Percentiles rank a stretch among this genome's conserved stretches.
Conservation (phyloP, 768 basidiomycete species). For the Gloeopeniophorella convolvens region DNA sequence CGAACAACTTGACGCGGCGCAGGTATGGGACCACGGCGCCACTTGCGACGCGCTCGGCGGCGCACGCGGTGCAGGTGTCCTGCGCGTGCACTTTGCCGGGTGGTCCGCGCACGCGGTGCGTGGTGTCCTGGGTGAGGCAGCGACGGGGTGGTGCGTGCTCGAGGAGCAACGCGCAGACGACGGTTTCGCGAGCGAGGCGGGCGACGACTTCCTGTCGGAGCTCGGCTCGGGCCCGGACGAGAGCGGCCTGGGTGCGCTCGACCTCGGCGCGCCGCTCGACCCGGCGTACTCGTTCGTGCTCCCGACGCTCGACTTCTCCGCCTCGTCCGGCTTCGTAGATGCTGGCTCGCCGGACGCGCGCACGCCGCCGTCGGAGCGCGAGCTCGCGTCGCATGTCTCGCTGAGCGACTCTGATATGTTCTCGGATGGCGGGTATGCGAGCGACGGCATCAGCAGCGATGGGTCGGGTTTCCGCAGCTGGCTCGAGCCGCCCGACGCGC, state of each 20-base stretch:
- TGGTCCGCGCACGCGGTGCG: conserved; percentile 66
- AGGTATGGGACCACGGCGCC: conserved; percentile 61
- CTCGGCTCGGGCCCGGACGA: conserved; percentile 6
- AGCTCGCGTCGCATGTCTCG: conserved; percentile 3
- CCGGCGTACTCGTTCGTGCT: conserved; percentile 64
- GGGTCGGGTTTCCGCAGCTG: conserved; percentile 20
- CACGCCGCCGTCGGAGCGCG: conserved; percentile 2
- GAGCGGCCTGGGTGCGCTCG: conserved; percentile 5
- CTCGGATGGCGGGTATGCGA: conserved; percentile 1
- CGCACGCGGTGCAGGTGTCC: conserved; percentile 55
- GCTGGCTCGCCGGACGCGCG: conserved; percentile 9
- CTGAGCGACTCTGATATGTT: conserved; percentile 1
- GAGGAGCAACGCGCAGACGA: conserved; percentile 42
- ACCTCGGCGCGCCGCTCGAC: conserved; percentile 33
- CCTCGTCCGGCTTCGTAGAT: conserved; percentile 33
- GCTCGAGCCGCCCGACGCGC: conserved; percentile 14
- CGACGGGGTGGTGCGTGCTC: conserved; percentile 68
- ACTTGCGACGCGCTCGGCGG: conserved; percentile 56
- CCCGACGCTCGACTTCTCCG: conserved; percentile 72
- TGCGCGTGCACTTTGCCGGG: conserved; percentile 66
- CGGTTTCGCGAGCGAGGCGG: conserved; percentile 1
- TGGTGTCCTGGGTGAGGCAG: conserved; percentile 61
- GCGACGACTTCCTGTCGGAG: conserved; percentile 24
- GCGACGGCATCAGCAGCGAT: conserved; percentile 12
- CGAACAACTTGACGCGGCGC: conserved; percentile 58